Percentiles rank a stretch among this genome's conserved stretches.
Evolutionary conservation across 805 yeast species (phyloP).

Genomic region (Candida morakotiae): DNA sequence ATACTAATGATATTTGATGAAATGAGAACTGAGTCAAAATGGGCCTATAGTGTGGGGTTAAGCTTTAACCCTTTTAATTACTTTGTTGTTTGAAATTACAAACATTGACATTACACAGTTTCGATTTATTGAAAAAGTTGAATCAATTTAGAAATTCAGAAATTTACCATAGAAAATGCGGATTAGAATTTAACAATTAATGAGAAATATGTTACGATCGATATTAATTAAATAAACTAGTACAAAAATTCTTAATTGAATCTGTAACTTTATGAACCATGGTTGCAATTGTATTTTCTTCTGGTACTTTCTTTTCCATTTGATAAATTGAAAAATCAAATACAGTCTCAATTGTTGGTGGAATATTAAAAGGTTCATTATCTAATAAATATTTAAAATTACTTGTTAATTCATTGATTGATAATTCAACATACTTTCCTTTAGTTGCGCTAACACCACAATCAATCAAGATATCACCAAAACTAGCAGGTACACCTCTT

Average conservation of each 20-base stretch:
- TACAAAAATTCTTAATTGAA: slow-evolving; percentile 8
- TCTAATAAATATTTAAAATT: slow-evolving; percentile 33
- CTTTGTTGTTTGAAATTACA: no score
- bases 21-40: no score
- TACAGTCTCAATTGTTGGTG: slow-evolving; percentile 4
- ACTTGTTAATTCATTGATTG: slow-evolving; percentile 39
- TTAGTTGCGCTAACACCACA: slow-evolving; percentile 43
- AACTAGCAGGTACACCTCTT: slow-evolving; percentile 41
- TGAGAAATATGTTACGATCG: no score
- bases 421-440: slow-evolving; percentile 49
- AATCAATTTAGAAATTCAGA: no score
- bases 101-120: no score
- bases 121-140: no score
- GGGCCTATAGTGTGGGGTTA: no score
- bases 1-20: slow-evolving; percentile 2
- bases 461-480: slow-evolving; percentile 42
- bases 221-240: slow-evolving; percentile 7
- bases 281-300: background rate
- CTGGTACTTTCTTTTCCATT: background rate
- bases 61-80: no score
- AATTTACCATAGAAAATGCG: no score
- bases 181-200: no score
- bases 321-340: slow-evolving; percentile 1
- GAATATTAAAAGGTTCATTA: slow-evolving; percentile 5
- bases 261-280: slow-evolving; percentile 8